phyloP scores from a whole-genome alignment of 192 early-diverging fungal genomes.

The Coemansia sp. region DNA sequence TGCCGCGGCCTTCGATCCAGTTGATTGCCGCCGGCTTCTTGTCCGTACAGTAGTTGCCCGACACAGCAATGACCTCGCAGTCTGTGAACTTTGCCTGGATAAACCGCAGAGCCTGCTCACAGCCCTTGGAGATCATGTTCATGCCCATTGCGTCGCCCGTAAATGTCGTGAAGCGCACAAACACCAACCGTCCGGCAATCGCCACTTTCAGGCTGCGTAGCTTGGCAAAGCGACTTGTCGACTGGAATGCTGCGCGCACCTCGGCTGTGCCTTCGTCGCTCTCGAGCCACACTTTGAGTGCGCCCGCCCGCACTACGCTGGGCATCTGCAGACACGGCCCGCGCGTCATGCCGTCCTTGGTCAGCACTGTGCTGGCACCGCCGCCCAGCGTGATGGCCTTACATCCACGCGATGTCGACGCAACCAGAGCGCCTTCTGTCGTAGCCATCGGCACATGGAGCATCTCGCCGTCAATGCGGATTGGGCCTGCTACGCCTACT shows the following conservation, averaged over 20 bases:
- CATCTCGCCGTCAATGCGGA: slow-evolving; percentile 75
- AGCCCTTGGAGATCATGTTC: slow-evolving; percentile 98
- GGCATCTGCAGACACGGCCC: slow-evolving; percentile 91
- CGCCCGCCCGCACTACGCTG: slow-evolving; percentile 61
- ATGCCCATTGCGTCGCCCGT: slow-evolving; percentile 98
- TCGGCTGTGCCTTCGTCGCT: slow-evolving; percentile 58
- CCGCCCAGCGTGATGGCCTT: slow-evolving; percentile 89
- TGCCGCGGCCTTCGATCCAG: slow-evolving; percentile 97
- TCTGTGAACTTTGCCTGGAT: slow-evolving; percentile 65
- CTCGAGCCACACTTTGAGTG: slow-evolving; percentile 76
- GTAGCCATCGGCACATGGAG: slow-evolving; percentile 94
- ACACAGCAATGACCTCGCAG: slow-evolving; percentile 78
- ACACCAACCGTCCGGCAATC: slow-evolving; percentile 79
- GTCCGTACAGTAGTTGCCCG: slow-evolving; percentile 94
- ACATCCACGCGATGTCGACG: slow-evolving; percentile 89
- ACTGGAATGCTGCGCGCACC: slow-evolving; percentile 79
- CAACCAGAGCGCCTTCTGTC: slow-evolving; percentile 88
- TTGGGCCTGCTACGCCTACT: slow-evolving; percentile 88
- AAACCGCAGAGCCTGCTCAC: slow-evolving; percentile 74
- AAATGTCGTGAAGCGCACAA: slow-evolving; percentile 82
- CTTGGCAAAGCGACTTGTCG: slow-evolving; percentile 85
- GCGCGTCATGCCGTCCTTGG: slow-evolving; percentile 87
- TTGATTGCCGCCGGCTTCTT: slow-evolving; percentile 96
- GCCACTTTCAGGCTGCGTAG: slow-evolving; percentile 79
- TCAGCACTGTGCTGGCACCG: slow-evolving; percentile 78